Evolutionary conservation across 129 eudicot genomes (phyloP).

Genomic region (Centrapalus pauciflorus): DNA sequence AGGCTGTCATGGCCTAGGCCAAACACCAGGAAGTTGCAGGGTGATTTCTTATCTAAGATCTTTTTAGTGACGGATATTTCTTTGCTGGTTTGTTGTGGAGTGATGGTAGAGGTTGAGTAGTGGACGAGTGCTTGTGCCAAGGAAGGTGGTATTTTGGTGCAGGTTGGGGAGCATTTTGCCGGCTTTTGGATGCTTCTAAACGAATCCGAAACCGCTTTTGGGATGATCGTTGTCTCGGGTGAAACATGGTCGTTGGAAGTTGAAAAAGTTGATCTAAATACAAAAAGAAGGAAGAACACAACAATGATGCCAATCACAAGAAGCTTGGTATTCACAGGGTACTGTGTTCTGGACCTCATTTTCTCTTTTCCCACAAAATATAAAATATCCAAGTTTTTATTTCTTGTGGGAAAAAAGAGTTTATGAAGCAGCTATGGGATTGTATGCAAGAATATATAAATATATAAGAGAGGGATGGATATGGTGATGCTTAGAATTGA

Average conservation of each 20-base stretch:
- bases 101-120: conserved; percentile 89
- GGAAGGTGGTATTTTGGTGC: conserved; percentile 78
- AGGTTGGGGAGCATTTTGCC: conserved; percentile 45
- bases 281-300: conserved; percentile 56
- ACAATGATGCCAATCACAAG: conserved; percentile 36
- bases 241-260: conserved; percentile 35
- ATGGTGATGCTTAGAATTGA: conserved; percentile 30
- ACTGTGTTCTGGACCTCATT: conserved; percentile 72
- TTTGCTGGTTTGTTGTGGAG: conserved; percentile 89
- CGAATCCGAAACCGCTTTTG: conserved; percentile 26
- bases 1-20: conserved; percentile 96
- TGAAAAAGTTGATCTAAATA: conserved; percentile 51
- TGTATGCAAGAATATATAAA: conserved; percentile 11
- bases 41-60: conserved; percentile 67
- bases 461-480: background rate
- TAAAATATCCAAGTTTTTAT: background rate
- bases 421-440: background rate
- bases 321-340: conserved; percentile 52
- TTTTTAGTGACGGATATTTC: conserved; percentile 68
- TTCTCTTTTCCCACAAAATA: conserved; percentile 21
- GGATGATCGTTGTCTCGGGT: conserved; percentile 26
- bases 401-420: background rate
- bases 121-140: conserved; percentile 70
- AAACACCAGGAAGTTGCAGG: conserved; percentile 84
- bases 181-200: conserved; percentile 11